Evolutionary conservation across 2,329 filamentous ascomycete species (phyloP), one percentile per base, ranked within the genome.

Genomic region (Penicillium sp.): DNA sequence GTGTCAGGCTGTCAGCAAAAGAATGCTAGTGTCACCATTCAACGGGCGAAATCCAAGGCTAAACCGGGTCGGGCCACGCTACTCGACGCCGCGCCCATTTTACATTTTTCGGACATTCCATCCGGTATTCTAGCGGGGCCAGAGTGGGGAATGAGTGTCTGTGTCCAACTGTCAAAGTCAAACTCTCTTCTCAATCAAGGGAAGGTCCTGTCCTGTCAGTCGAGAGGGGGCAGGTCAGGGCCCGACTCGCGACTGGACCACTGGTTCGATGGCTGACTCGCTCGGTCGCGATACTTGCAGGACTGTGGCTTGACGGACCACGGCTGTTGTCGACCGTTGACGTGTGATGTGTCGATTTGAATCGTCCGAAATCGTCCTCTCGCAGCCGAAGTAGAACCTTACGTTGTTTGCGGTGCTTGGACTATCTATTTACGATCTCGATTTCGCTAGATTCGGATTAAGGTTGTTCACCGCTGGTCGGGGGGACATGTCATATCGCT

Each of bases 311-410:
- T 52, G 31, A n/a, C 15, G 35, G 15, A n/a, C 11, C 38, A n/a
- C 13, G 19, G 31, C 13, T 23, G 23, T n/a, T 17, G 11, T 19
- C 51, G 31, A 26, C 29, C 15, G 11, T 8, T 45, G 52, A 55
- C 38, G 52, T 31, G 48, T 46, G 52, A 55, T 55, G 21, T 23
- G 30, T 55, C 52, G 31, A 53, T 9, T 53, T 53, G 30, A 17
- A 51, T 29, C 35, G 31, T 51, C 31, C 19, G 26, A 35, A 29
- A 51, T 30, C 26, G 48, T 35, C 30, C 29, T 30, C 29, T 15
- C 31, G 48, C 21, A 41, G 35, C 35, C 35, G 35, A 41, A 15
- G 35, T 15, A 41, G 11, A 41, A 41, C 35, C 35, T 41, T 41
- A 41, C 13, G 11, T 15, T 41, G 35, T 15, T 41, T 41, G 35